Conservation (phyloP, 768 basidiomycete genomes). For the Cyathus striatus region DNA sequence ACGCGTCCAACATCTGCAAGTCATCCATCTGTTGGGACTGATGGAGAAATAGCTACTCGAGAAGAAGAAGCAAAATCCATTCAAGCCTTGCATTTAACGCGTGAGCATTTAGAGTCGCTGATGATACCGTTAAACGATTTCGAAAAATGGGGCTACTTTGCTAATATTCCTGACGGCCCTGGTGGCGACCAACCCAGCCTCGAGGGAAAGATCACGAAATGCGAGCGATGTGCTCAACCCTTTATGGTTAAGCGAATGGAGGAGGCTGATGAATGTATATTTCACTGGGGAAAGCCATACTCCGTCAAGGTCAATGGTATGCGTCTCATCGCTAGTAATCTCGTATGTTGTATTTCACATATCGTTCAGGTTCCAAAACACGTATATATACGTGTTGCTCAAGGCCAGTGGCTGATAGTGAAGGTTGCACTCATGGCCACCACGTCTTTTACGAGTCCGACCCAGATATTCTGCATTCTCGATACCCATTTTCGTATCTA, state of each 20-base stretch:
- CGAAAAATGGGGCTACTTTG: constrained; percentile 64
- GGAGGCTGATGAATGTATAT: constrained; percentile 59
- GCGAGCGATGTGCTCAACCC: constrained; percentile 72
- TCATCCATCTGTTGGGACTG: constrained; percentile 78
- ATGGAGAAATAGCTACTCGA: constrained; percentile 54
- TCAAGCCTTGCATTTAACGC: constrained; percentile 47
- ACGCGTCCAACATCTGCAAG: constrained; percentile 48
- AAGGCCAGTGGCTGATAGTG: constrained; percentile 45
- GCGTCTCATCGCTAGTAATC: constrained; percentile 10
- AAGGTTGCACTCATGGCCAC: constrained; percentile 72
- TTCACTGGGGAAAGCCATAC: constrained; percentile 79
- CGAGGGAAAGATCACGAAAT: constrained; percentile 58
- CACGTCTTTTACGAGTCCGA: constrained; percentile 90
- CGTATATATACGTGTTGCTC: constrained; percentile 80
- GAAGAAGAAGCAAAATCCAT: constrained; percentile 50
- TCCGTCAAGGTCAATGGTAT: constrained; percentile 62
- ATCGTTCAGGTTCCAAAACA: constrained; percentile 54
- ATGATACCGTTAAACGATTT: constrained; percentile 56
- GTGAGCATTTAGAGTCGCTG: constrained; percentile 48
- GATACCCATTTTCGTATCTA: constrained; percentile 65
- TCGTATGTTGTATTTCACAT: constrained; percentile 5
- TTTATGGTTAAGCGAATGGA: constrained; percentile 63
- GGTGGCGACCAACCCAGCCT: constrained; percentile 64
- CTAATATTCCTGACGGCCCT: constrained; percentile 57
- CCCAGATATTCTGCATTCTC: constrained; percentile 59